Base-by-base conservation (phyloP, 2,329 filamentous ascomycete species). In the Cordyceps pruinosa region DNA sequence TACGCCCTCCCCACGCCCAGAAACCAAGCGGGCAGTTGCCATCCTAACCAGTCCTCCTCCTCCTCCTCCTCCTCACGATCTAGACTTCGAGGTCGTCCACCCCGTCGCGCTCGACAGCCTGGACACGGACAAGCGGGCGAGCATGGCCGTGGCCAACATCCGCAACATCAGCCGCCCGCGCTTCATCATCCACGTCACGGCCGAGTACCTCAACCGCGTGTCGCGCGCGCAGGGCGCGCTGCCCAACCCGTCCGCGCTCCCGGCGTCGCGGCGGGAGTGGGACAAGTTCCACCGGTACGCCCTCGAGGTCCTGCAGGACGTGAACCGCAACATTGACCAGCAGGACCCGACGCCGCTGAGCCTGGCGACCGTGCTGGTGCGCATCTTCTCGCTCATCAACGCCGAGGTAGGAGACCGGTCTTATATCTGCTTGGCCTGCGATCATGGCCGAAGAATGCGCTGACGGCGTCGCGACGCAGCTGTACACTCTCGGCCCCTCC, bases 361-460 rank as follows among this genome's bases (percentile, higher is more conserved):
- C 13, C 23, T 41, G 19, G 17, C 25, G 10, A 25, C 37, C 12
- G 50, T 53, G 37, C 7, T 53, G 28, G 39, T 44, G 19, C 37
- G 50, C 25, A 53, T 53, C 32, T 53, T 53, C 19, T 53, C 50
- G n/a, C 50, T 53, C 6, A 34, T 53, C n/a, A 53, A 53, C 34
- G 26, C 50, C 6, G 50, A 53, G 50, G 50, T 53, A 44, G 1
- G 39, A 8, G n/a, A 19, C 37, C 4, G 6, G 30, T 32, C 30
- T 32, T 32, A 6, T 12, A 32, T 6, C 12, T 32, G 30, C 30
- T 32, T 32, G 30, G 6, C 6, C 6, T 32, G 1, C 5, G 19
- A 21, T 9, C 37, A 2, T 21, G 19, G 2, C 2, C 19, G 37
- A 41, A 41, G 7, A 8, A 41, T 41, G 37, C 17, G 9, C 35